A percentile compares a stretch with the other conserved stretches of the same genome.
These are phyloP conservation scores for Globisporangium canariense DNA, from an alignment of 352 stramenopile genomes.

Conservation along the genomic window DNA sequence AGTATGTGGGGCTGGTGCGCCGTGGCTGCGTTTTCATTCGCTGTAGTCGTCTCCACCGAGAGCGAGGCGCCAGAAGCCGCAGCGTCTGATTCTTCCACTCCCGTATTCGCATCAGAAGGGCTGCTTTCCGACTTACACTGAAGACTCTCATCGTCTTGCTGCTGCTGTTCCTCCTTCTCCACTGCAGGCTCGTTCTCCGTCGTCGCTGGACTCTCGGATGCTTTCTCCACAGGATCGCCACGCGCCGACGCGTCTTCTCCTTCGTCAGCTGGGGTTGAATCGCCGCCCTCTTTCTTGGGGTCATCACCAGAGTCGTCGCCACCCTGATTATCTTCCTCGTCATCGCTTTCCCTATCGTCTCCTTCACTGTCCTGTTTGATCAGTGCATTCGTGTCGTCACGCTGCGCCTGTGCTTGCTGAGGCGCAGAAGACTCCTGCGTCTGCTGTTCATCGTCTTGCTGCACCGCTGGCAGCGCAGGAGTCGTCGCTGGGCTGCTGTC, in stretches of 20 bases:
- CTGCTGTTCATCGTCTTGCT: neutral
- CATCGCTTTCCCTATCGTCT: neutral
- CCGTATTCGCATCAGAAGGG: neutral
- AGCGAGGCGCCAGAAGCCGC: neutral
- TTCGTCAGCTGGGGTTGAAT: neutral
- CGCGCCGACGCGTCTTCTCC: neutral
- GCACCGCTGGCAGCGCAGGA: neutral
- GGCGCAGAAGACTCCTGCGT: neutral
- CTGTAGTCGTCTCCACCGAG: slow-evolving; percentile 3
- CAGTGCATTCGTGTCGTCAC: neutral
- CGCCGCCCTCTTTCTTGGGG: neutral
- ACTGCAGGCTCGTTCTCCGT: neutral
- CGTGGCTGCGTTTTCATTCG: slow-evolving; percentile 1
- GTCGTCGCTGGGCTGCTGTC: neutral
- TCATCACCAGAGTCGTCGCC: neutral
- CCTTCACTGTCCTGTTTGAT: neutral
- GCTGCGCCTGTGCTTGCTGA: neutral
- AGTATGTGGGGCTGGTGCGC: neutral
- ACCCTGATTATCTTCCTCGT: neutral
- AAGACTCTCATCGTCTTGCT: neutral
- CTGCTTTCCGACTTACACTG: neutral
- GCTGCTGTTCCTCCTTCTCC: neutral
- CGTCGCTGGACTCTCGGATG: neutral
- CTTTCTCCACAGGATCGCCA: neutral
- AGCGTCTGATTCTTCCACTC: neutral